Conservation (phyloP, 169 alveolate genomes). For the Amoebophrya sp. region DNA sequence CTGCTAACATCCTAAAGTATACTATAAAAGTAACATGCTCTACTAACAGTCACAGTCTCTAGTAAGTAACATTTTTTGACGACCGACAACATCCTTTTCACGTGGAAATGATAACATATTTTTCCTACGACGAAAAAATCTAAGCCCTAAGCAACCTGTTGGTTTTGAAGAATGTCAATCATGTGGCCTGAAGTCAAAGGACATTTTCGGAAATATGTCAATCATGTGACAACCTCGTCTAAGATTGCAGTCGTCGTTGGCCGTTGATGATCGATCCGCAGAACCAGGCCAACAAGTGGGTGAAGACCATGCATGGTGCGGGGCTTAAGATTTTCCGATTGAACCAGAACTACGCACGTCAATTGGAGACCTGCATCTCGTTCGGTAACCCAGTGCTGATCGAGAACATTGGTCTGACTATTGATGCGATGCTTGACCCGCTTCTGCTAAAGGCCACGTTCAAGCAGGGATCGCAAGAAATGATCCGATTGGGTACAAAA, state of each 20-base stretch:
- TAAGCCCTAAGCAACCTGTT: too few species aligned
- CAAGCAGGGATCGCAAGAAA: constrained; percentile 68
- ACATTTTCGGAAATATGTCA: too few species aligned
- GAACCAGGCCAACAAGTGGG: constrained; percentile 64
- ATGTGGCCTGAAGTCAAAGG: too few species aligned
- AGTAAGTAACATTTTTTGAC: too few species aligned
- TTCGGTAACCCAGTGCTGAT: constrained; percentile 80
- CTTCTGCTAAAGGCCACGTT: constrained; percentile 80
- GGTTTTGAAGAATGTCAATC: too few species aligned
- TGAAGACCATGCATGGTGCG: constrained; percentile 35
- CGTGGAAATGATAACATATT: too few species aligned
- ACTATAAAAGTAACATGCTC: neutral
- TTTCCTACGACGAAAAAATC: too few species aligned
- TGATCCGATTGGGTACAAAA: constrained; percentile 61
- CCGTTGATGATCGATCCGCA: constrained; percentile 72
- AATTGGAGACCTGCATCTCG: constrained; percentile 73
- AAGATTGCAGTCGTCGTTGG: constrained; percentile 59
- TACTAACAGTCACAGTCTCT: neutral
- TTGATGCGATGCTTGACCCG: constrained; percentile 87
- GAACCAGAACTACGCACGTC: constrained; percentile 68
- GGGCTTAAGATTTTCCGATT: constrained; percentile 49
- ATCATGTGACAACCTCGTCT: too few species aligned
- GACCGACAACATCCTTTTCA: too few species aligned
- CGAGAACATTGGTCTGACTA: constrained; percentile 87
- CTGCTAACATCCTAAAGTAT: neutral